Evolutionary conservation across 1,284 basidiomycete genomes (phyloP).

Genomic region (Melampsora abietis-canadensis): DNA sequence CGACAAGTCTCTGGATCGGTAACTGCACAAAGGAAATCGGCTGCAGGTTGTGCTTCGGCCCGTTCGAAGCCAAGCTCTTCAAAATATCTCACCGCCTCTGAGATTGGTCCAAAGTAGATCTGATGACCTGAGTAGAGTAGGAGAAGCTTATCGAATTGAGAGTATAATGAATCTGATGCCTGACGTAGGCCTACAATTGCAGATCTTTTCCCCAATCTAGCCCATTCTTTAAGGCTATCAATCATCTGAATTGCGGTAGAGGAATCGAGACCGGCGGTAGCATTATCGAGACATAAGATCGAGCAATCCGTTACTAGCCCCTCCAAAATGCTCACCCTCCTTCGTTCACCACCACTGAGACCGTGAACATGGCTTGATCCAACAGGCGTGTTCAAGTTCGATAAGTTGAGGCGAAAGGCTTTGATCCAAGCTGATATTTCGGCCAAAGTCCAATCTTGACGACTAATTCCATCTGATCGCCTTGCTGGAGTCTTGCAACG

Average conservation of each 20-base stretch:
- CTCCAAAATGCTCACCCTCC: conserved; percentile 36
- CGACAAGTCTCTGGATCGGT: conserved; percentile 33
- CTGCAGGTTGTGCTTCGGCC: conserved; percentile 4
- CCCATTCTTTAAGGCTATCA: conserved; percentile 39
- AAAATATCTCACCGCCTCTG: conserved; percentile 31
- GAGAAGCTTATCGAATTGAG: conserved; percentile 34
- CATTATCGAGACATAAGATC: conserved; percentile 40
- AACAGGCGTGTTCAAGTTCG: conserved; percentile 15
- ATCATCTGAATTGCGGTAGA: conserved; percentile 34
- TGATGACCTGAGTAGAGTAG: conserved; percentile 38
- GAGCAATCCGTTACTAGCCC: conserved; percentile 12
- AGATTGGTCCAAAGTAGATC: conserved; percentile 38
- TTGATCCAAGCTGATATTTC: conserved; percentile 25
- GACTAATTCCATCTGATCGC: conserved; percentile 1
- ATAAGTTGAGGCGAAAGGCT: conserved; percentile 11
- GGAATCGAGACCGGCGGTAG: conserved; percentile 39
- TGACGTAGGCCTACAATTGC: conserved; percentile 27
- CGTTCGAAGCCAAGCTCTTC: conserved; percentile 26
- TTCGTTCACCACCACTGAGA: conserved; percentile 39
- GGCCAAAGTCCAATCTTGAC: neutral
- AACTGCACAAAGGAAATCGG: conserved; percentile 42
- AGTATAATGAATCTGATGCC: conserved; percentile 24
- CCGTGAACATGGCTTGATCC: conserved; percentile 27
- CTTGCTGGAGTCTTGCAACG: conserved; percentile 20
- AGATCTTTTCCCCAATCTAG: conserved; percentile 18